Percentiles rank a stretch among this genome's conserved stretches.
Evolutionary conservation across 192 early-diverging fungal species (phyloP).

Genomic region (Coemansia sp.): DNA sequence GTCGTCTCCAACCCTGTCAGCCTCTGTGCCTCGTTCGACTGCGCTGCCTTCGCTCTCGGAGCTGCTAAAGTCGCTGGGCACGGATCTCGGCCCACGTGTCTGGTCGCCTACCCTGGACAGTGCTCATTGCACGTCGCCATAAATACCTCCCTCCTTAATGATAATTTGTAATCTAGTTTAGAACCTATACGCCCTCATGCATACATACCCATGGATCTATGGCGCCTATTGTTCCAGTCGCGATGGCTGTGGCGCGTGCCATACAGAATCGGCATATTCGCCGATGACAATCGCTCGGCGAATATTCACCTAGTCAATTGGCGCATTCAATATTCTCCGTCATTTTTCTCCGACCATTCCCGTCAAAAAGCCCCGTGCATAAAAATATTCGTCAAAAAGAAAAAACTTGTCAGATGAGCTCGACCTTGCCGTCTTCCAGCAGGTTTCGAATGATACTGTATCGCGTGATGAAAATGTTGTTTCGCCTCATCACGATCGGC

Average conservation of each 20-base stretch:
- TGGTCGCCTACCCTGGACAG: neutral
- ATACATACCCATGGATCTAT: neutral
- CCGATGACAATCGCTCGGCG: neutral
- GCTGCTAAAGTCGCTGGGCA: constrained; percentile 27
- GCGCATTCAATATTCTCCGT: constrained; percentile 7
- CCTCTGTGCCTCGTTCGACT: constrained; percentile 8
- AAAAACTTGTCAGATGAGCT: constrained; percentile 28
- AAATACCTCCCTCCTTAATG: neutral
- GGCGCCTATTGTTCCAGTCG: too few species aligned
- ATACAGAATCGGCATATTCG: neutral
- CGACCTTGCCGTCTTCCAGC: constrained; percentile 45
- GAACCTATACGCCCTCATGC: neutral
- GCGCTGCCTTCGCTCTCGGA: constrained; percentile 36
- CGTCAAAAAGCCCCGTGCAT: too few species aligned
- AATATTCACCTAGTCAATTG: neutral
- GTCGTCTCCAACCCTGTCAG: constrained; percentile 15
- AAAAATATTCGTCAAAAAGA: neutral
- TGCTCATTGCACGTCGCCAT: constrained; percentile 1
- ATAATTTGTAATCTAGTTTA: neutral
- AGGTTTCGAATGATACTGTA: constrained; percentile 50
- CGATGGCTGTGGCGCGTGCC: neutral
- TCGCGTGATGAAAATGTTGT: constrained; percentile 50
- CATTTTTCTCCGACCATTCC: constrained; percentile 1
- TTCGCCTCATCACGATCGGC: constrained; percentile 47
- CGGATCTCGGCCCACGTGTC: neutral